These are phyloP conservation scores for Kalmanozyma brasiliensis DNA, from an alignment of 1,284 basidiomycete species.

Conservation along the genomic window DNA sequence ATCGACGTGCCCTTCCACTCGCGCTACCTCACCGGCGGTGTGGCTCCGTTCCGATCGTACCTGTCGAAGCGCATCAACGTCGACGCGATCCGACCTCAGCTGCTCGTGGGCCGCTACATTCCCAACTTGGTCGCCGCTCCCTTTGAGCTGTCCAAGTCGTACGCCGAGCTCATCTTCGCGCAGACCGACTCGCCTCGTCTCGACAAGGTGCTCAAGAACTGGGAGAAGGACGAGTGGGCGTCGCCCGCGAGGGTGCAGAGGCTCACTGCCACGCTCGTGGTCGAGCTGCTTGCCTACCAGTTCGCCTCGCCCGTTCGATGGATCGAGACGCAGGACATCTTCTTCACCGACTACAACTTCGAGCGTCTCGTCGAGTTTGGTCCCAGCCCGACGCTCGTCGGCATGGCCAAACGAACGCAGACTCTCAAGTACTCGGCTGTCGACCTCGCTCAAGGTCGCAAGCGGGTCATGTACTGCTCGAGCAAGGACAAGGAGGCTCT, in stretches of 20 bases:
- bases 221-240: slow-evolving; percentile 92
- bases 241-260: slow-evolving; percentile 84
- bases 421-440: slow-evolving; percentile 94
- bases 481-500: slow-evolving; percentile 96
- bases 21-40: slow-evolving; percentile 92
- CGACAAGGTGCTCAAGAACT: slow-evolving; percentile 89
- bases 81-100: slow-evolving; percentile 77
- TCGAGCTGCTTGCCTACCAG: slow-evolving; percentile 95
- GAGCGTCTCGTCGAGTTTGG: slow-evolving; percentile 96
- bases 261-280: slow-evolving; percentile 92
- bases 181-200: slow-evolving; percentile 80
- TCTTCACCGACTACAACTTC: slow-evolving; percentile 87
- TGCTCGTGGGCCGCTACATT: slow-evolving; percentile 79
- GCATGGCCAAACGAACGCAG: slow-evolving; percentile 93
- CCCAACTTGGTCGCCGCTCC: slow-evolving; percentile 96
- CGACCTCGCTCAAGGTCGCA: slow-evolving; percentile 85
- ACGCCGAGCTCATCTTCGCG: slow-evolving; percentile 82
- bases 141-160: slow-evolving; percentile 88
- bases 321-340: slow-evolving; percentile 97
- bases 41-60: slow-evolving; percentile 93
- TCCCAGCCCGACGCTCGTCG: slow-evolving; percentile 92
- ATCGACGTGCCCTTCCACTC: slow-evolving; percentile 99
- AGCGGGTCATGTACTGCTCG: slow-evolving; percentile 87
- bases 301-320: slow-evolving; percentile 82
- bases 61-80: slow-evolving; percentile 97